These are phyloP conservation scores for Panicum virgatum DNA, from an alignment of 202 grass and related monocot species.

Conservation along the genomic window DNA sequence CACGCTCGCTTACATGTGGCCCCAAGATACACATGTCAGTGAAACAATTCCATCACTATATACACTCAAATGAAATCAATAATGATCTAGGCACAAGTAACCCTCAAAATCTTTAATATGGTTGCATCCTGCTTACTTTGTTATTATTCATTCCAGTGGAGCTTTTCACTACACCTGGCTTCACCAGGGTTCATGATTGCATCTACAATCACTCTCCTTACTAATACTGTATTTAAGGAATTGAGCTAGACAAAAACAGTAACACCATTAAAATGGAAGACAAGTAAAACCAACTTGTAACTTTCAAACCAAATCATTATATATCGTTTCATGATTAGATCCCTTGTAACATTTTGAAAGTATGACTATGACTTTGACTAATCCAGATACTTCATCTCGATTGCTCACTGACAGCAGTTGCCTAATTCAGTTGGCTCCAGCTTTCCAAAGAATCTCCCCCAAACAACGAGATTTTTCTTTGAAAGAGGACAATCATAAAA, in stretches of 20 bases:
- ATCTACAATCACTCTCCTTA: background rate
- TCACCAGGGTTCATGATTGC: conserved; percentile 23
- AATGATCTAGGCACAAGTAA: conserved; percentile 12
- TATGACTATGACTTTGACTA: background rate
- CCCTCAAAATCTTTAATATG: conserved; percentile 23
- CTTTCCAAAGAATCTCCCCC: background rate
- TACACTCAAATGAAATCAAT: conserved; percentile 12
- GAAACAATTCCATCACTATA: background rate
- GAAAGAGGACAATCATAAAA: background rate
- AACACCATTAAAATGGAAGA: conserved; percentile 1
- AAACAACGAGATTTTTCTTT: too few species aligned
- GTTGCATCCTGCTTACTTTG: background rate
- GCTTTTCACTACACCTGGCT: background rate
- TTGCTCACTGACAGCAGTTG: background rate
- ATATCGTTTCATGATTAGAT: background rate
- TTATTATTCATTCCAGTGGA: conserved; percentile 6
- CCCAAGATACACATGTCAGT: background rate
- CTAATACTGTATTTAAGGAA: background rate
- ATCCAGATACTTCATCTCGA: conserved; percentile 20
- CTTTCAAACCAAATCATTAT: background rate
- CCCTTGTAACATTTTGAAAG: background rate
- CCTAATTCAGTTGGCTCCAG: background rate
- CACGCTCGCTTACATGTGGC: background rate
- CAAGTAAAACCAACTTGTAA: conserved; percentile 3
- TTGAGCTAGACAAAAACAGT: conserved; percentile 13